Conservation (phyloP, 805 yeast genomes). For the Yamadazyma tumulicola region DNA sequence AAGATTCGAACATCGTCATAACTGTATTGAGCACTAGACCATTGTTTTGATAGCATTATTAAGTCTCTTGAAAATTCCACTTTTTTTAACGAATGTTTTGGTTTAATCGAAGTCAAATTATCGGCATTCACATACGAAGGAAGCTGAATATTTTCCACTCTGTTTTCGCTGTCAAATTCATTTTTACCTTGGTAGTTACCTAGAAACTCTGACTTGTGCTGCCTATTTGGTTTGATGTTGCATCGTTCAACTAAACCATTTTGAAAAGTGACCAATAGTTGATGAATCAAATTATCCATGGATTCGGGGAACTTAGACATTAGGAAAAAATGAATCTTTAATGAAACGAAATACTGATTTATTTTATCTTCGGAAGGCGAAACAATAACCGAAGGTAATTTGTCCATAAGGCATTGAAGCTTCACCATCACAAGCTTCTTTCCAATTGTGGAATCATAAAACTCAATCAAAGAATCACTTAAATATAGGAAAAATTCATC, state of each 20-base stretch:
- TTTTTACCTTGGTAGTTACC: conserved; percentile 7
- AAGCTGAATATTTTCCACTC: conserved; percentile 31
- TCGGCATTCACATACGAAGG: conserved; percentile 36
- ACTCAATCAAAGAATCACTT: conserved; percentile 1
- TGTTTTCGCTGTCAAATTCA: conserved; percentile 14
- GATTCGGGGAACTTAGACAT: conserved; percentile 13
- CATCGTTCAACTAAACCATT: conserved; percentile 16
- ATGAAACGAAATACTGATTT: conserved; percentile 20
- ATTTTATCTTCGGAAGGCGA: conserved; percentile 35
- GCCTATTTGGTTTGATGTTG: conserved; percentile 3
- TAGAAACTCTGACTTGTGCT: conserved; percentile 9
- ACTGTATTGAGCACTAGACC: conserved; percentile 1
- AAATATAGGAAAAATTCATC: conserved; percentile 3
- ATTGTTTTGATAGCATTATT: conserved; percentile 10
- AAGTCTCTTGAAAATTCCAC: conserved; percentile 14
- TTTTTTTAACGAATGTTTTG: conserved; percentile 1
- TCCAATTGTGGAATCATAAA: conserved; percentile 2
- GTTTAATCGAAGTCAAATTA: conserved; percentile 18
- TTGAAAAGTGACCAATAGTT: conserved; percentile 13
- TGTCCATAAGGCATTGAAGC: conserved; percentile 24
- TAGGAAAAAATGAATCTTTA: conserved; percentile 28
- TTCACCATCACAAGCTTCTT: conserved; percentile 14
- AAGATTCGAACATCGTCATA: conserved; percentile 7
- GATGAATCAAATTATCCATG: conserved; percentile 4
- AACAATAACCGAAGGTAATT: conserved; percentile 20